Percentiles rank a stretch among this genome's conserved stretches.
Conservation (phyloP, 257 asterid species). For the Mentha longifolia region DNA sequence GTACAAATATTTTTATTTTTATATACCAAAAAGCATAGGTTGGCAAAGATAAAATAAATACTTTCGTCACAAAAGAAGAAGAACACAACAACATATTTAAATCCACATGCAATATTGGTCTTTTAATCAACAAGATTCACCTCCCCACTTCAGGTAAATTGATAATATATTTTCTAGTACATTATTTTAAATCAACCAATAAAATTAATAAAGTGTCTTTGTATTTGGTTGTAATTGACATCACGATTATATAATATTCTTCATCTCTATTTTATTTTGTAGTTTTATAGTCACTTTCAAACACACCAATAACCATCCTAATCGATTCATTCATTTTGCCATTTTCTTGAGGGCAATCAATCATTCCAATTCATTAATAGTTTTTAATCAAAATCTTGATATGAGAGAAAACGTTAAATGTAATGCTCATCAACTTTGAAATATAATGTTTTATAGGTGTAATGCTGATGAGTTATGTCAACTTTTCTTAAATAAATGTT, state of each 20-base stretch:
- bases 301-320: slow-evolving; percentile 43
- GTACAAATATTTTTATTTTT: no score
- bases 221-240: slow-evolving; percentile 38
- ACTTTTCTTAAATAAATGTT: no score
- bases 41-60: slow-evolving; percentile 14
- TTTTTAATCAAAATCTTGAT: slow-evolving; percentile 27
- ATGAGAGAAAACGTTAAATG: background rate
- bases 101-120: background rate
- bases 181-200: slow-evolving; percentile 1
- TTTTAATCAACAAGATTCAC: slow-evolving; percentile 31
- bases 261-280: background rate
- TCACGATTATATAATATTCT: slow-evolving; percentile 3
- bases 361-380: slow-evolving; percentile 3
- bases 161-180: background rate
- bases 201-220: slow-evolving; percentile 15
- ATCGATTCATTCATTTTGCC: slow-evolving; percentile 22
- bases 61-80: background rate
- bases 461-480: background rate
- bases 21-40: background rate
- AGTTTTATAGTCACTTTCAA: slow-evolving; percentile 38
- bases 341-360: slow-evolving; percentile 26
- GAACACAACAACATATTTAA: background rate
- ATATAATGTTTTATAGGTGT: slow-evolving; percentile 13
- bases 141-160: slow-evolving; percentile 24
- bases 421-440: slow-evolving; percentile 14